These are phyloP conservation scores for Colletotrichum sp. DNA, from an alignment of 2,329 filamentous ascomycete genomes.

Conservation along the genomic window DNA sequence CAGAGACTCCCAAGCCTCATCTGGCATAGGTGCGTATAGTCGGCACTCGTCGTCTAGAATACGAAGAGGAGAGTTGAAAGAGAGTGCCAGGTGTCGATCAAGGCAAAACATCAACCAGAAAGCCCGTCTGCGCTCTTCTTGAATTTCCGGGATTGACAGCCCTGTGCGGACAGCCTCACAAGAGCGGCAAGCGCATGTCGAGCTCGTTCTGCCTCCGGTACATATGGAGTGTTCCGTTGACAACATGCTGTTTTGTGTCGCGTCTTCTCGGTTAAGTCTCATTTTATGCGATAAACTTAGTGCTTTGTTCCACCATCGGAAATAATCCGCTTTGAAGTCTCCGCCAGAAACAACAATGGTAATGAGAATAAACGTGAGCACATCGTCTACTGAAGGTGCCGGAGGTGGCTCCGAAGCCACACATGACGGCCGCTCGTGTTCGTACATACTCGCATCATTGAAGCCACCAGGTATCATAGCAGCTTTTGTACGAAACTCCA, in stretches of 20 bases:
- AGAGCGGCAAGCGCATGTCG: neutral
- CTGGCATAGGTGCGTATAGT: constrained; percentile 29
- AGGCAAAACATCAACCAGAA: constrained; percentile 55
- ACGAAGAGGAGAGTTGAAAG: constrained; percentile 47
- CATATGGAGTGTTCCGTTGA: neutral
- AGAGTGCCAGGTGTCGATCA: constrained; percentile 51
- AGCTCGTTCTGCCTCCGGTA: neutral
- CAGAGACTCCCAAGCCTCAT: constrained; percentile 20
- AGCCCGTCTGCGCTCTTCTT: constrained; percentile 49
- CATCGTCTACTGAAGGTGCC: constrained; percentile 39
- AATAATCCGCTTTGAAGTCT: constrained; percentile 53
- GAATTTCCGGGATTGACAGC: neutral
- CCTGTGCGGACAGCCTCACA: neutral
- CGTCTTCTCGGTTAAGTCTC: neutral
- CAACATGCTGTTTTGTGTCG: neutral
- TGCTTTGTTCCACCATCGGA: constrained; percentile 53
- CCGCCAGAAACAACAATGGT: constrained; percentile 51
- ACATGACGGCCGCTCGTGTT: neutral
- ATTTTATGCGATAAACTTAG: constrained; percentile 37
- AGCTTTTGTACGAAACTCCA: neutral
- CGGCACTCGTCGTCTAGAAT: constrained; percentile 53
- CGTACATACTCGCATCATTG: neutral
- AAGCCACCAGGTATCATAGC: neutral
- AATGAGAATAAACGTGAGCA: constrained; percentile 49
- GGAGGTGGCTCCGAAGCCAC: neutral